Evolutionary conservation across 805 yeast genomes (phyloP).

Genomic region (Kuraishia ogatae): DNA sequence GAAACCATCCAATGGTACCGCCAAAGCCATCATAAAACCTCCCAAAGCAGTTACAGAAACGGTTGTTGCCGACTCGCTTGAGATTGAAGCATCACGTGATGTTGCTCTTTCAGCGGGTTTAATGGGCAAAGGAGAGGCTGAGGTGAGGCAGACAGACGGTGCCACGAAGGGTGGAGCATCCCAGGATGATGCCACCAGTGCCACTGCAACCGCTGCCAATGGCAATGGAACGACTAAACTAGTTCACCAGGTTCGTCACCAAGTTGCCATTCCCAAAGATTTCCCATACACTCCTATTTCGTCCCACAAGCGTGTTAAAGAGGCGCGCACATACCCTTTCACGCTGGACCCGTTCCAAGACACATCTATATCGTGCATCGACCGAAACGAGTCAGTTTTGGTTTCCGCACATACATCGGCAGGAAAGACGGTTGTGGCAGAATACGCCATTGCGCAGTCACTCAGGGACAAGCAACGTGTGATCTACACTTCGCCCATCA

Average conservation of each 20-base stretch:
- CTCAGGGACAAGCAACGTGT: constrained; percentile 86
- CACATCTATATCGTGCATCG: constrained; percentile 92
- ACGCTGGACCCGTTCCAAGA: constrained; percentile 96
- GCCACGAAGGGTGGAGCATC: too few relatives aligned
- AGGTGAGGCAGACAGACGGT: too few relatives aligned
- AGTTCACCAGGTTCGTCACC: constrained; percentile 93
- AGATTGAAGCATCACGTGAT: constrained; percentile 83
- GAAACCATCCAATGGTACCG: constrained; percentile 20
- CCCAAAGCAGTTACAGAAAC: constrained; percentile 33
- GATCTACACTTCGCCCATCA: constrained; percentile 91
- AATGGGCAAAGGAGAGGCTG: constrained; percentile 29
- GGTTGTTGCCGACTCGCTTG: constrained; percentile 78
- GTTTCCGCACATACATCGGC: constrained; percentile 98
- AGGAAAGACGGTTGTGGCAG: constrained; percentile 96
- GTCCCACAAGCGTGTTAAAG: constrained; percentile 66
- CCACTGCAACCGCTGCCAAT: constrained; percentile 9
- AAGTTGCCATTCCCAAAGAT: constrained; percentile 92
- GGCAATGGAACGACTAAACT: constrained; percentile 42
- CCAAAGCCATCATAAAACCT: constrained; percentile 18
- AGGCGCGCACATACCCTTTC: constrained; percentile 90
- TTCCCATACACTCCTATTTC: constrained; percentile 84
- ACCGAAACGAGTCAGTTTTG: constrained; percentile 85
- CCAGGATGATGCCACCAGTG: constrained; percentile 19
- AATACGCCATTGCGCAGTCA: constrained; percentile 95
- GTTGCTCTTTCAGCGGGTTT: constrained; percentile 78